A percentile compares a stretch with the other conserved stretches of the same genome.
These are phyloP conservation scores for Vicia villosa DNA, from an alignment of 306 rosid genomes.

Conservation along the genomic window DNA sequence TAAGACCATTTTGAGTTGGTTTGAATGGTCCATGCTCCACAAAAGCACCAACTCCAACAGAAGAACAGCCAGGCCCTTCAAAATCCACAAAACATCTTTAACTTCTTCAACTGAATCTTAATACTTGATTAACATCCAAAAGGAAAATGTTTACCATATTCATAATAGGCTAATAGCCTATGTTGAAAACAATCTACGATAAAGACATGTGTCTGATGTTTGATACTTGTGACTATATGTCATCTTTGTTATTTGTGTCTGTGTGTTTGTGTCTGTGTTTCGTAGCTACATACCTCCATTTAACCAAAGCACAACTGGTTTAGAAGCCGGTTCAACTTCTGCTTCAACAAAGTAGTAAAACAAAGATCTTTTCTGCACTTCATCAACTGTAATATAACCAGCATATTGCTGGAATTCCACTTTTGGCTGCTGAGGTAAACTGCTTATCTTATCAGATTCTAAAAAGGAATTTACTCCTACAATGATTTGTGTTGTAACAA, in stretches of 20 bases:
- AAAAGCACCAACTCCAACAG: constrained; percentile 76
- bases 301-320: constrained; percentile 91
- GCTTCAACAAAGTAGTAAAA: constrained; percentile 88
- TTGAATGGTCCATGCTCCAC: constrained; percentile 74
- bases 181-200: background rate
- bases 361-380: constrained; percentile 57
- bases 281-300: constrained; percentile 55
- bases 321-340: constrained; percentile 67
- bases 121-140: background rate
- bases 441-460: constrained; percentile 52
- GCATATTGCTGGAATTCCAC: constrained; percentile 73
- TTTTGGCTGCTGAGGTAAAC: constrained; percentile 79
- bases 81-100: constrained; percentile 32
- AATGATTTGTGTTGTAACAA: constrained; percentile 30
- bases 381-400: constrained; percentile 78
- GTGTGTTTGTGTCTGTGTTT: background rate
- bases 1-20: constrained; percentile 55
- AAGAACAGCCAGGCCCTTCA: constrained; percentile 88
- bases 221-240: background rate
- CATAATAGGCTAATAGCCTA: background rate
- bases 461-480: constrained; percentile 38
- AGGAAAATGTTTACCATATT: background rate
- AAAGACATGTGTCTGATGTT: background rate
- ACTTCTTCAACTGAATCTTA: constrained; percentile 8
- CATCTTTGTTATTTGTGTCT: background rate